Conservation (phyloP, 805 yeast genomes). For the Monosporozyma aerobia region DNA sequence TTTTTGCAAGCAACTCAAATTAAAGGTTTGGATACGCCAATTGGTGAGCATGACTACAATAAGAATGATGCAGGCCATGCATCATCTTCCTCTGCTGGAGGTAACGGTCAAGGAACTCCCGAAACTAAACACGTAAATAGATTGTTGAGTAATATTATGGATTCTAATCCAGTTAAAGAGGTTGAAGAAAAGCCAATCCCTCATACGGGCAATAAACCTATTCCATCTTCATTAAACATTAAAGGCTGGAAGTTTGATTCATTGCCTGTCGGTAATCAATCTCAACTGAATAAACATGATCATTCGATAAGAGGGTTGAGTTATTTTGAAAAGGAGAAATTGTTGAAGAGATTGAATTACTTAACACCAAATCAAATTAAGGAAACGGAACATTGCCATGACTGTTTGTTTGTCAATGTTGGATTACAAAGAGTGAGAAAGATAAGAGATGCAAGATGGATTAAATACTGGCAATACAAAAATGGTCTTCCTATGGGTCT, state of each 20-base stretch:
- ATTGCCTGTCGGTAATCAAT: slow-evolving; percentile 11
- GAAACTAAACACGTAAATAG: slow-evolving; percentile 15
- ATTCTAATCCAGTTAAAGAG: slow-evolving; percentile 2
- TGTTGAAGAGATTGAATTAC: slow-evolving; percentile 22
- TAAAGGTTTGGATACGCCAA: slow-evolving; percentile 23
- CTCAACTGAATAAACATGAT: slow-evolving; percentile 1
- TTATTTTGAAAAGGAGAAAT: slow-evolving; percentile 28
- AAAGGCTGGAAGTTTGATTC: slow-evolving; percentile 29
- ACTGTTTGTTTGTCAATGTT: slow-evolving; percentile 38
- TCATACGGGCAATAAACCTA: not conserved
- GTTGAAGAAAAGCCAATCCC: not conserved
- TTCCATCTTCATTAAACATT: slow-evolving; percentile 12
- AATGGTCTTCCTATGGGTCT: slow-evolving; percentile 33
- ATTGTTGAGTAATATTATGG: slow-evolving; percentile 18
- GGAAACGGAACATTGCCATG: slow-evolving; percentile 43
- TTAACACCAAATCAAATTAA: slow-evolving; percentile 32
- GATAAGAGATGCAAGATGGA: slow-evolving; percentile 40
- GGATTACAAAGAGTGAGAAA: slow-evolving; percentile 36
- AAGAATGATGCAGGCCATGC: not conserved
- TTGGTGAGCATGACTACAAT: slow-evolving; percentile 11
- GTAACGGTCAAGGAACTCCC: not conserved
- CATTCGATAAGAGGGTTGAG: slow-evolving; percentile 37
- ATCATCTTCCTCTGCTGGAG: not conserved
- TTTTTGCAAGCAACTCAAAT: slow-evolving; percentile 23
- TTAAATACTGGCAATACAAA: slow-evolving; percentile 37